Evolutionary conservation across 176 grass and related monocot species (phyloP), one percentile per base, ranked within the genome.

Genomic region (Areca catechu): DNA sequence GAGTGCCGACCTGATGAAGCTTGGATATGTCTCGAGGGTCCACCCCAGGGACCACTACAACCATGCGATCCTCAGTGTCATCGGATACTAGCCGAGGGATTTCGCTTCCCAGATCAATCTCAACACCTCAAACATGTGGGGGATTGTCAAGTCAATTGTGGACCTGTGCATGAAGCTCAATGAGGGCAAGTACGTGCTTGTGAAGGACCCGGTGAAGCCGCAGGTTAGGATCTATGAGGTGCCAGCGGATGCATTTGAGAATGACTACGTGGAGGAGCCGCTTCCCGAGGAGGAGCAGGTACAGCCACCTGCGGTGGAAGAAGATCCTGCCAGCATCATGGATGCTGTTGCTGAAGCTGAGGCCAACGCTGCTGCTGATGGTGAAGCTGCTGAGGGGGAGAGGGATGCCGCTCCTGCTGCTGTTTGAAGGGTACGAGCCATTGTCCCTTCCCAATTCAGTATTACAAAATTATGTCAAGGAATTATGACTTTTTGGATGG

Each of bases 151-250:
- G 19, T 61, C 58, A 0, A 61, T 61, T 4, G 58, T 48, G 0
- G 58, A 61, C 29, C 27, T 61, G 19, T 61, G 58, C 58, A 61
- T 61, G 58, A 61, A 61, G 58, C 58, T 61, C 16, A 61, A 61
- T 20, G 58, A 61, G n/a, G 58, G 58, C 9, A 61, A 61, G 43
- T 61, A 61, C 48, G 58, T 61, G 27, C 58, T 61, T 48, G 58
- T 61, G 17, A 61, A 61, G 58, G 58, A 61, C 7, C 58, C 58
- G 1, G 58, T 20, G 3, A 61, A 61, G 29, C 58, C 58, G 4
- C 58, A 61, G 29, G 58, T 61, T 17, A 23, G 58, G 7, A 61
- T 61, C 58, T 61, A 61, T 61, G 58, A 61, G 58, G 58, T 61
- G 58, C 58, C 58, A 1, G 58, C 18, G 16, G 58, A 61, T 61